These are phyloP conservation scores for Acacia crassicarpa DNA, from an alignment of 306 rosid species.

Conservation along the genomic window DNA sequence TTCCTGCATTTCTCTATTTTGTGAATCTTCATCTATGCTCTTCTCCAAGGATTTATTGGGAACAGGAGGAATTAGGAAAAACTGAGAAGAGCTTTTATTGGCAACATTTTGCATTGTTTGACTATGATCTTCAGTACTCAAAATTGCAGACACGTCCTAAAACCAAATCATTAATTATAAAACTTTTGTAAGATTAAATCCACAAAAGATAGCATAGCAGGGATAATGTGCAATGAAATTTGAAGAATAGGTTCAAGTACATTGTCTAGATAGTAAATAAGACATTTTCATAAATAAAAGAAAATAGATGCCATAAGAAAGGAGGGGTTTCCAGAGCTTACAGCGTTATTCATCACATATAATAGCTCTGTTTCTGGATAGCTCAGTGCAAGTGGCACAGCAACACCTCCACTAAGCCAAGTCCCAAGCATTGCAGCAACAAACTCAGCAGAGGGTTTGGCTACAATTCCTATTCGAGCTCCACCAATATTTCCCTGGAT, in stretches of 20 bases:
- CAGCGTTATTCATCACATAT: conserved; percentile 80
- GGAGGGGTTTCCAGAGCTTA: conserved; percentile 35
- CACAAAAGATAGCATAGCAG: conserved; percentile 15
- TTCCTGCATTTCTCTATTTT: conserved; percentile 39
- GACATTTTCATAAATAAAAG: conserved; percentile 8
- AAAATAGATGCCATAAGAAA: conserved; percentile 8
- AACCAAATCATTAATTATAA: conserved; percentile 35
- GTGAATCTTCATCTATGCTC: conserved; percentile 43
- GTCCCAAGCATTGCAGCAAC: conserved; percentile 87
- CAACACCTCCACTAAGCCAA: conserved; percentile 95
- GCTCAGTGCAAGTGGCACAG: conserved; percentile 93
- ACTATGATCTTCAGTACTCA: conserved; percentile 83
- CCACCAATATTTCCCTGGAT: conserved; percentile 67
- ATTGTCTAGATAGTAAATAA: background rate
- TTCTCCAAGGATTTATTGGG: conserved; percentile 43
- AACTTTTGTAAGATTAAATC: conserved; percentile 19
- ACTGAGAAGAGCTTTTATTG: conserved; percentile 62
- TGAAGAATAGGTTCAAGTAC: conserved; percentile 8
- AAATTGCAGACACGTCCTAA: conserved; percentile 77
- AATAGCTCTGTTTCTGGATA: conserved; percentile 90
- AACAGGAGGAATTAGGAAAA: conserved; percentile 76
- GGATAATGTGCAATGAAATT: conserved; percentile 18
- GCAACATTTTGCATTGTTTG: conserved; percentile 76
- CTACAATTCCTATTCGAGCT: conserved; percentile 87
- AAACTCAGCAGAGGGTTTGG: conserved; percentile 94